A percentile compares a stretch with the other conserved stretches of the same genome.
These are phyloP conservation scores for Geotrichum carabidarum DNA, from an alignment of 1,139 yeast species.

Conservation along the genomic window DNA sequence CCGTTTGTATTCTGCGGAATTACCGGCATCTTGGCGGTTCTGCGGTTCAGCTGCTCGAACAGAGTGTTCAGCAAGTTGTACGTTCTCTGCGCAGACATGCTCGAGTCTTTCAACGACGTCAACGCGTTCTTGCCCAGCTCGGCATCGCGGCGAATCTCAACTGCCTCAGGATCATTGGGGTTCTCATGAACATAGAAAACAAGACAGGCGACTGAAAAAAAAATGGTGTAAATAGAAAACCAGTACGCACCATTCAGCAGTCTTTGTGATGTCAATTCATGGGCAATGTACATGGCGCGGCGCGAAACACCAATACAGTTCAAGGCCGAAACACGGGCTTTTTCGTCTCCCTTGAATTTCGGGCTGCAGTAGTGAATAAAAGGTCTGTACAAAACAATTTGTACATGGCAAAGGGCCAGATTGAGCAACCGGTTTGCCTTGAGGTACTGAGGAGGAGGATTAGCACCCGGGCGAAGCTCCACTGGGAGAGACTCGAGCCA, in stretches of 20 bases:
- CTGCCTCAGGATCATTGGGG: slow-evolving; percentile 48
- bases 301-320: slow-evolving; percentile 84
- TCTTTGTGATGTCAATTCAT: slow-evolving; percentile 71
- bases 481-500: slow-evolving; percentile 74
- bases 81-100: slow-evolving; percentile 74
- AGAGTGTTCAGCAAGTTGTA: slow-evolving; percentile 72
- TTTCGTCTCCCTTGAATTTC: slow-evolving; percentile 43
- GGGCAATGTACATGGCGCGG: slow-evolving; percentile 75
- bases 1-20: neutral
- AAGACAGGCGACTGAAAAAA: slow-evolving; percentile 83
- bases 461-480: slow-evolving; percentile 64
- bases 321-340: slow-evolving; percentile 65
- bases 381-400: slow-evolving; percentile 81
- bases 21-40: slow-evolving; percentile 21
- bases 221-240: slow-evolving; percentile 90
- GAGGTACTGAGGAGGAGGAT: slow-evolving; percentile 61
- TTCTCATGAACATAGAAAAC: slow-evolving; percentile 80
- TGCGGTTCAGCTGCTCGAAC: slow-evolving; percentile 59
- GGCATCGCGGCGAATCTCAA: slow-evolving; percentile 62
- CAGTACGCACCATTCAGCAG: slow-evolving; percentile 84
- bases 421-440: slow-evolving; percentile 76
- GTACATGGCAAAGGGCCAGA: slow-evolving; percentile 75
- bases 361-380: slow-evolving; percentile 75
- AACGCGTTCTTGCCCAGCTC: slow-evolving; percentile 75
- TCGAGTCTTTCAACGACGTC: slow-evolving; percentile 63